Evolutionary conservation across 1,284 basidiomycete genomes (phyloP).

Genomic region (Trichosporon asahii): DNA sequence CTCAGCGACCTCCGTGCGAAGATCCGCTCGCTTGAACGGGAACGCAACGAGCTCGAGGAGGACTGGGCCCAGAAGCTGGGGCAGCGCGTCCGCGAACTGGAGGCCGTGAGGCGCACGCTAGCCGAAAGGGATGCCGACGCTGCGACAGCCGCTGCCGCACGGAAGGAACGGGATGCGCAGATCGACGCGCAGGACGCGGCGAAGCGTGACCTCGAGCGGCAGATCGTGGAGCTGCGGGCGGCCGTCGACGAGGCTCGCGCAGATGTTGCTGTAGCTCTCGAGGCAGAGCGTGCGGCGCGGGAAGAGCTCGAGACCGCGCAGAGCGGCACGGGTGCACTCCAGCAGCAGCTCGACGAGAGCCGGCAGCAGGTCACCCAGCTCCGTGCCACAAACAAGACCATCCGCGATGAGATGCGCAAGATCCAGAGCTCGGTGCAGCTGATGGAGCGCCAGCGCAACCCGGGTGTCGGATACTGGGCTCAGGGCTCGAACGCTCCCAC

Average conservation of each 20-base stretch:
- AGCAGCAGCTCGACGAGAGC: constrained; percentile 50
- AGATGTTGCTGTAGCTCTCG: constrained; percentile 45
- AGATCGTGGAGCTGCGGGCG: constrained; percentile 48
- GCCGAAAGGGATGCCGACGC: constrained; percentile 57
- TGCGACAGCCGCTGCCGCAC: constrained; percentile 57
- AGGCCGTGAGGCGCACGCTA: constrained; percentile 63
- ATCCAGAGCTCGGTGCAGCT: constrained; percentile 84
- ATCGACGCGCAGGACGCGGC: constrained; percentile 59
- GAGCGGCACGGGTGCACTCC: constrained; percentile 41
- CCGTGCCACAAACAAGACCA: constrained; percentile 64
- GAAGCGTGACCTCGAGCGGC: constrained; percentile 58
- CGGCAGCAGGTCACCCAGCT: constrained; percentile 37
- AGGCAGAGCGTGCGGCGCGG: constrained; percentile 51
- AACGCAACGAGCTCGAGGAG: constrained; percentile 61
- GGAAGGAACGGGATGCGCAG: constrained; percentile 61
- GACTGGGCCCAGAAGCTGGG: constrained; percentile 69
- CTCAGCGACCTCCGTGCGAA: constrained; percentile 64
- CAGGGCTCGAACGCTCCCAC: not conserved
- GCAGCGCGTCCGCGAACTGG: constrained; percentile 58
- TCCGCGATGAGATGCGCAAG: constrained; percentile 87
- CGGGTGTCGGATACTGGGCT: constrained; percentile 89
- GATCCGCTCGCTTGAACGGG: constrained; percentile 45
- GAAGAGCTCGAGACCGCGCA: constrained; percentile 49
- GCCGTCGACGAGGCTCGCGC: constrained; percentile 58
- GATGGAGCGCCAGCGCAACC: constrained; percentile 82